Evolutionary conservation across 441 rosid genomes (phyloP), one percentile per base, ranked within the genome.

Genomic region (Euphorbia schlechtendalii): DNA sequence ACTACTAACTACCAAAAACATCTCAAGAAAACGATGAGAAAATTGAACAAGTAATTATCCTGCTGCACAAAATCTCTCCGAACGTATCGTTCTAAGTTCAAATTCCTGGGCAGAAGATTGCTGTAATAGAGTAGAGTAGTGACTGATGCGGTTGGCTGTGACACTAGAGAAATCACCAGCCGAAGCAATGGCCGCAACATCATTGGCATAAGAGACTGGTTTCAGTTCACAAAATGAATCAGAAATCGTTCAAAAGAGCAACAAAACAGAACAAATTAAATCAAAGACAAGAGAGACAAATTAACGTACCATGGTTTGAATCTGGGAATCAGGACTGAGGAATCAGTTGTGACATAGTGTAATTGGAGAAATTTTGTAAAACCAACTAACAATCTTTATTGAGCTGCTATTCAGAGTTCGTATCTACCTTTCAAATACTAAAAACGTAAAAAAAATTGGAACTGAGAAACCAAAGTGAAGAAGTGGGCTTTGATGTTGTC

Each of bases 121-220:
- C 80, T 77, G 83, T 80, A 74, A 57, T 76, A 71, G n/a, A 85
- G 67, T 27, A 83, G 10, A 20, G 86, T 85, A 10, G 90, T 66
- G 32, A 78, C 8, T 0, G 78, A 75, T 70, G 73, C 71, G 6
- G 80, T 67, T 4, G 87, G 87, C 48, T 71, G 65, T 12, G 52
- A 68, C 72, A 72, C 61, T 14, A 83, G 28, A 20, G 73, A 30
- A 6, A 55, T 46, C 5, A 81, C 24, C n/a, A 74, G 65, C 72
- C 80, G 69, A 32, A 64, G 57, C 15, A 77, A 24, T 18, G 83
- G 68, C 20, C 73, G 48, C 51, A 73, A 4, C 82, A 81, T 67
- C 76, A 73, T 38, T 41, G 82, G 68, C 77, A 56, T 45, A 17
- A 74, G 48, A 38, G 75, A 52, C 90, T 81, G 80, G 21, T 13